Percentiles rank a stretch among this genome's conserved stretches.
Evolutionary conservation across 2,329 filamentous ascomycete species (phyloP).

Genomic region (Alternaria ventricosa): DNA sequence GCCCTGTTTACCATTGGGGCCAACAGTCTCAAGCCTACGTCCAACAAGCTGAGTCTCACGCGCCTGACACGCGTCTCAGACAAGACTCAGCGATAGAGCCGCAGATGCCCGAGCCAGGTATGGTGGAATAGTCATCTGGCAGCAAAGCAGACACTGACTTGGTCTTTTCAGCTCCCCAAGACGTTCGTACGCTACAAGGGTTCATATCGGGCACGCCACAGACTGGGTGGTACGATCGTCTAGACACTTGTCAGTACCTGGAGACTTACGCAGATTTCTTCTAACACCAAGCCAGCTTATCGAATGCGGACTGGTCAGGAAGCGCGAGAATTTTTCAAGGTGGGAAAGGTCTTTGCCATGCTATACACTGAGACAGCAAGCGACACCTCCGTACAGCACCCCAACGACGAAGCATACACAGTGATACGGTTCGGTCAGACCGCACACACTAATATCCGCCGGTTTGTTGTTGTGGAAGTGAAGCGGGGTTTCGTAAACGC

Average conservation of each 20-base stretch:
- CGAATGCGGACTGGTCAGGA: conserved; percentile 23
- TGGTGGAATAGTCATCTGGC: background rate
- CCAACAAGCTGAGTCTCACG: too few species aligned
- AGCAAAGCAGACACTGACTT: background rate
- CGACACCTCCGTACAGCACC: background rate
- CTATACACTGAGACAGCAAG: conserved; percentile 24
- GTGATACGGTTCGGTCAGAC: conserved; percentile 17
- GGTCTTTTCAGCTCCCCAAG: background rate
- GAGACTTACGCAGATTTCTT: background rate
- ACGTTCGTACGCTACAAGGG: background rate
- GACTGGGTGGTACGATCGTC: conserved; percentile 7
- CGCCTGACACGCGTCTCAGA: background rate
- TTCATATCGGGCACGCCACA: conserved; percentile 6
- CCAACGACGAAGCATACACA: conserved; percentile 12
- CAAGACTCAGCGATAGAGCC: background rate
- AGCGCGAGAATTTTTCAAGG: conserved; percentile 21
- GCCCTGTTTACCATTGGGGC: background rate
- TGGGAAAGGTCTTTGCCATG: conserved; percentile 31
- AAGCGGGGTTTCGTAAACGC: conserved; percentile 32
- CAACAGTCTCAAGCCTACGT: background rate
- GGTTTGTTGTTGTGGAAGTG: conserved; percentile 33
- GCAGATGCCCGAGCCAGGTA: background rate
- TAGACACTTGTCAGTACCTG: conserved; percentile 8
- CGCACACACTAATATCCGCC: conserved; percentile 32
- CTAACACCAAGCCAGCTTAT: conserved; percentile 17